Percentiles rank a stretch among this genome's conserved stretches.
phyloP scores from a whole-genome alignment of 768 basidiomycete species.

The Hydnum rufescens region DNA sequence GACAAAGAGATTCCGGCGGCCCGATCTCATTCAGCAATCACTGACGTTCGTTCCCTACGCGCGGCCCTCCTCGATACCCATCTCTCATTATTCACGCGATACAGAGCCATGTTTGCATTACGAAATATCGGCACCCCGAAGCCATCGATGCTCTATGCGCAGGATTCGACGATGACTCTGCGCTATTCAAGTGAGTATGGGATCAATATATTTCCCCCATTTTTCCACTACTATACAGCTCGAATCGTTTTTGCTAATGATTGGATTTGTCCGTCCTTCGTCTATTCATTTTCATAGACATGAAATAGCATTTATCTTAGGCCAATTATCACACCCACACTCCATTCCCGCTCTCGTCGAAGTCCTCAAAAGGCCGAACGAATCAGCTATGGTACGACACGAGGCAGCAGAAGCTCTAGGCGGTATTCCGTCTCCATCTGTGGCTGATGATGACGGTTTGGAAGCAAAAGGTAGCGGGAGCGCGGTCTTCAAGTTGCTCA shows the following conservation, averaged over 20 bases:
- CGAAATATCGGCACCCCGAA: constrained; percentile 74
- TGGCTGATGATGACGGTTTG: constrained; percentile 13
- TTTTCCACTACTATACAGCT: background rate
- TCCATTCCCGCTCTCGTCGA: constrained; percentile 68
- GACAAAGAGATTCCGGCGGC: constrained; percentile 20
- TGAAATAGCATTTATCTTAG: constrained; percentile 96
- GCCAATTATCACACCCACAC: constrained; percentile 76
- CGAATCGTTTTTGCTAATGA: background rate
- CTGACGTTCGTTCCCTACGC: constrained; percentile 34
- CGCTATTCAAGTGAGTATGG: constrained; percentile 84
- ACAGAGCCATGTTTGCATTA: constrained; percentile 95
- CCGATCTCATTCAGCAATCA: constrained; percentile 11
- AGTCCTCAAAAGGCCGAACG: constrained; percentile 48
- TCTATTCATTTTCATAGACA: constrained; percentile 33
- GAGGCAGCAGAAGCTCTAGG: constrained; percentile 97
- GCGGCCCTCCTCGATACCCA: constrained; percentile 41
- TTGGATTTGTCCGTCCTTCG: background rate
- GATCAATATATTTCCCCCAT: no score
- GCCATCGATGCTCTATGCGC: constrained; percentile 82
- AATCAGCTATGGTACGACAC: constrained; percentile 94
- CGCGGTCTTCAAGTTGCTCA: constrained; percentile 70
- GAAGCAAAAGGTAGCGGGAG: constrained; percentile 35
- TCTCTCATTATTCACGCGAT: constrained; percentile 72
- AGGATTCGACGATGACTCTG: constrained; percentile 77
- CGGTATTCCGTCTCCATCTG: constrained; percentile 71